Base-by-base conservation (phyloP, 768 basidiomycete genomes). In the Leccinum imitatum region DNA sequence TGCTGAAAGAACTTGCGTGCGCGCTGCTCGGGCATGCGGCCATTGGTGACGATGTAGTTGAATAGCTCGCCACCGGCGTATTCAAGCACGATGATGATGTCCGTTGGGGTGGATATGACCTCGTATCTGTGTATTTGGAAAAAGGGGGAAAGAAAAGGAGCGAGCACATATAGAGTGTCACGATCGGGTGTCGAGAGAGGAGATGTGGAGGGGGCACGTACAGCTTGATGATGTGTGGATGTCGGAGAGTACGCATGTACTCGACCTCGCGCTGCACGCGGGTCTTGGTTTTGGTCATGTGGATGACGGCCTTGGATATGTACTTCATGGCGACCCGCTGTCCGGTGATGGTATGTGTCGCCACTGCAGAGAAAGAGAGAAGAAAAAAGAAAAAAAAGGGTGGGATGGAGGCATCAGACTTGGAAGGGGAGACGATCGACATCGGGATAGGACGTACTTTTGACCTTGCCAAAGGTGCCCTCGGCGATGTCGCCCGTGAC, bases 211-310 rank as follows among this genome's bases (percentile, higher is more conserved):
- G 19, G 46, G 19, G 50, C 47, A 67, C 84, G 67, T 72, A 96
- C 95, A 98, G 83, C 77, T 98, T 98, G 81, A 98, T 91, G 74
- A 99, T 98, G 72, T 99, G 96, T 0, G 96, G 89, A 73, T 99
- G 97, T 41, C 93, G 81, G 17, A 99, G 84, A 39, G 92, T 86
- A 57, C 93, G 87, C 84, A 99, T 91, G 25, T 97, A 98, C 72
- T 98, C 95, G 65, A 97, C 97, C 76, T 98, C 96, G 51, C 94
- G 85, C 70, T 91, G 88, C 7, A 98, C 95, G 59, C 96, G 79
- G 57, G 89, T 89, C 76, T 93, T 95, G 69, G 93, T 97, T 75
- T 92, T 92, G 64, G 92, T 91, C 66, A 87, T 85, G 66, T 90
- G 87, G 58, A 98, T 98, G 65, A 91, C 93, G 35, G 91, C 91